Percentiles rank a stretch among this genome's conserved stretches.
phyloP scores from a whole-genome alignment of 1,284 basidiomycete genomes.

The Moniliella sp. region DNA sequence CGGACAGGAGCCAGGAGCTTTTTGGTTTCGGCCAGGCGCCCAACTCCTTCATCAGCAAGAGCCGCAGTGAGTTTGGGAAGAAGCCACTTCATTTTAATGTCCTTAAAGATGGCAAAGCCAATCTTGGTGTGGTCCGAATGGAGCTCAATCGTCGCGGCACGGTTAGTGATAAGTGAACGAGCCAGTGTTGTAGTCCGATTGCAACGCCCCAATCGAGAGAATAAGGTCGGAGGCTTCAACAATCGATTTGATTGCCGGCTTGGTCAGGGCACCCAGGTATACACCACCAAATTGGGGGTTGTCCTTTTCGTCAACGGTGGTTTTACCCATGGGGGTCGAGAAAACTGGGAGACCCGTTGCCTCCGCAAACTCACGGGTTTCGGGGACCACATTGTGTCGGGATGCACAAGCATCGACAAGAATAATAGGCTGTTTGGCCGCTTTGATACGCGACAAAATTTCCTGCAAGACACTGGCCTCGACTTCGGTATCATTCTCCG shows the following conservation, averaged over 20 bases:
- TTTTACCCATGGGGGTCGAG: slow-evolving; percentile 69
- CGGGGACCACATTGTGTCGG: slow-evolving; percentile 52
- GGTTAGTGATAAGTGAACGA: slow-evolving; percentile 7
- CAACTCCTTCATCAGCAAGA: slow-evolving; percentile 3
- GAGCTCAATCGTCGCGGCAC: slow-evolving; percentile 41
- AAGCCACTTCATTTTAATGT: slow-evolving; percentile 27
- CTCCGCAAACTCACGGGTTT: slow-evolving; percentile 49
- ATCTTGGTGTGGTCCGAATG: slow-evolving; percentile 43
- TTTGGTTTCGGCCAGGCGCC: slow-evolving; percentile 5
- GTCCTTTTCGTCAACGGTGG: slow-evolving; percentile 53
- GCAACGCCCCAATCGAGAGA: slow-evolving; percentile 56
- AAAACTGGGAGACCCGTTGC: slow-evolving; percentile 40
- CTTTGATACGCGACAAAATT: slow-evolving; percentile 47
- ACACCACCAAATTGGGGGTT: slow-evolving; percentile 68
- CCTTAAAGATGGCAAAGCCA: slow-evolving; percentile 36
- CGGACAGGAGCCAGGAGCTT: no score
- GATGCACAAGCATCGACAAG: slow-evolving; percentile 76
- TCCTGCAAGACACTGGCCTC: slow-evolving; percentile 39
- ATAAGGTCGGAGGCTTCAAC: slow-evolving; percentile 66
- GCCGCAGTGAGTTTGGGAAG: slow-evolving; percentile 14
- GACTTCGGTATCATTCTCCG: no score
- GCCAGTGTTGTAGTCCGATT: slow-evolving; percentile 82
- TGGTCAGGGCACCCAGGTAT: slow-evolving; percentile 27
- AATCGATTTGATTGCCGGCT: slow-evolving; percentile 47
- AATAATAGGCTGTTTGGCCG: slow-evolving; percentile 50